Conservation (phyloP, 768 basidiomycete species). For the Kwoniella newhampshirensis region DNA sequence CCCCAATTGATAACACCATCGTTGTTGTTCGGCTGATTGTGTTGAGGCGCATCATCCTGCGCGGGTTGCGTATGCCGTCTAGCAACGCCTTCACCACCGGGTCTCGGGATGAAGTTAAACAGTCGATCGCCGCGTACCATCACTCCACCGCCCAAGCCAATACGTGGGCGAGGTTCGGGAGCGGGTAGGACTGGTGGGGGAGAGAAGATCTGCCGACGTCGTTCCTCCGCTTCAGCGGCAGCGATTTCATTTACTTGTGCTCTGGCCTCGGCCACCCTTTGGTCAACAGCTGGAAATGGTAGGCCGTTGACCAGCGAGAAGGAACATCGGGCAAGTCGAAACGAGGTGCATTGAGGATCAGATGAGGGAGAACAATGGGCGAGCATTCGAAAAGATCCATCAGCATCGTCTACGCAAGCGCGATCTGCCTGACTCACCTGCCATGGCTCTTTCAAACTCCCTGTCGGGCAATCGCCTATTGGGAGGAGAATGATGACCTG, state of each 20-base stretch:
- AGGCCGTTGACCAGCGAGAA: no score
- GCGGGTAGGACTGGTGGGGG: conserved; percentile 4
- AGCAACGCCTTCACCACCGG: no score
- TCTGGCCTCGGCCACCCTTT: background rate
- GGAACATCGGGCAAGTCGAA: no score
- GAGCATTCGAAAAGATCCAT: background rate
- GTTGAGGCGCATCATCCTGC: no score
- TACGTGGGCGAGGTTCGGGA: conserved; percentile 6
- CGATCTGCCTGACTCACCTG: conserved; percentile 10
- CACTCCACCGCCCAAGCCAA: conserved; percentile 37
- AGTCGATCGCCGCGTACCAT: conserved; percentile 17
- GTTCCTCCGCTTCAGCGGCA: conserved; percentile 16
- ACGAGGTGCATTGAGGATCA: no score
- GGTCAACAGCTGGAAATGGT: conserved; percentile 15
- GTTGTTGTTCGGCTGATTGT: no score
- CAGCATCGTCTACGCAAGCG: background rate
- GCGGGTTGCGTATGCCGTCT: no score
- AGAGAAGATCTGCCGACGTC: conserved; percentile 22
- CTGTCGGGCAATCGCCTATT: no score
- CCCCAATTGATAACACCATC: background rate
- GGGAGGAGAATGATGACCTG: no score
- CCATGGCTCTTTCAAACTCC: conserved; percentile 14
- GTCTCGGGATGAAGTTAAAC: background rate
- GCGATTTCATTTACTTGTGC: conserved; percentile 8
- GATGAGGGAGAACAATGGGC: no score